phyloP scores from a whole-genome alignment of 345 rosid species.

The rapeseed (Brassica napus) region Da-Ae NC_063436.1:8408501-8409000 shows the following conservation, averaged over 20 bases:
- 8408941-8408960: constrained; percentile 28
- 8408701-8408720: constrained; percentile 62
- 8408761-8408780: constrained; percentile 63
- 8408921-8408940: not conserved
- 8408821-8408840: constrained; percentile 56
- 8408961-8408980: not conserved
- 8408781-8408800: constrained; percentile 57
- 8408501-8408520: constrained; percentile 59
- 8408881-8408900: constrained; percentile 48
- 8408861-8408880: constrained; percentile 57
- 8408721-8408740: constrained; percentile 80
- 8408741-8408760: constrained; percentile 73
- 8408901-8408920: constrained; percentile 44
- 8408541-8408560: constrained; percentile 64
- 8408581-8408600: constrained; percentile 84
- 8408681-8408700: constrained; percentile 68
- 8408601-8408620: constrained; percentile 64
- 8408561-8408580: constrained; percentile 79
- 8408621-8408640: constrained; percentile 34
- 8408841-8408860: constrained; percentile 74
- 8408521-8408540: constrained; percentile 85
- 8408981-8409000: not conserved
- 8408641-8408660: constrained; percentile 77
- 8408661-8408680: constrained; percentile 69
- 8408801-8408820: constrained; percentile 53